Evolutionary conservation across 371 early-diverging fungal species (phyloP), one percentile per base, ranked within the genome.

Genomic region (Apophysomyces trapeziformis): DNA sequence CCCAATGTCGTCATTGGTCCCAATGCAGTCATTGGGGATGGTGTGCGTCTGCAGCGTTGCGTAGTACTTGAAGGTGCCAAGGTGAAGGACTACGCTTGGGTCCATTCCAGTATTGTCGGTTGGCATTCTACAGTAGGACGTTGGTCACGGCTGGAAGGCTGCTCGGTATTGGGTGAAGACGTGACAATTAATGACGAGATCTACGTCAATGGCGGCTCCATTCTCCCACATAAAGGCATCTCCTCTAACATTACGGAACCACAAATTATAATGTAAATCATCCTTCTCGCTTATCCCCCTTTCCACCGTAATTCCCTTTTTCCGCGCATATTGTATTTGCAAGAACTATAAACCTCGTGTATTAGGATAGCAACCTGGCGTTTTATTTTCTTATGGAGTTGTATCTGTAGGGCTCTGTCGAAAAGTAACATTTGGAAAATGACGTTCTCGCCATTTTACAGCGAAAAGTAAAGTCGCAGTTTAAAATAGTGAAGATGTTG

Each of bases 1-100:
- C 97, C 96, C 50, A 95, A 98, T 71, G 98, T 98, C 14, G 90
- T 92, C 6, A 92, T 98, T 70, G 99, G 97, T 41, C 95, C 97
- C 44, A 94, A 92, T 69, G 95, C 91, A 13, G 89, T 93, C 5
- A 88, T 99, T 67, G 99, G 99, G 47, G 92, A 96, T 74, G 98
- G 98, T 74, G 99, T 98, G 18, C 86, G 97, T 69, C 83, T 99
- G 62, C 86, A 92, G 74, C 92, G 95, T 63, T 93, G 94, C 75
- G 95, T 96, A 38, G 78, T 99, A 21, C 82, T 99, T 80, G 96
- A 98, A 71, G 94, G 93, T 61, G 85, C 92, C 14, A 81, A 84
- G 38, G 85, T 99, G 71, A 94, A 93, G 78, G 94, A 96, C 80
- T 89, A 91, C 80, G 93, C 96, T 7, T 95, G 95, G 92, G 87